Evolutionary conservation across 768 basidiomycete genomes (phyloP).

Genomic region (Sarcomyxa edulis): DNA sequence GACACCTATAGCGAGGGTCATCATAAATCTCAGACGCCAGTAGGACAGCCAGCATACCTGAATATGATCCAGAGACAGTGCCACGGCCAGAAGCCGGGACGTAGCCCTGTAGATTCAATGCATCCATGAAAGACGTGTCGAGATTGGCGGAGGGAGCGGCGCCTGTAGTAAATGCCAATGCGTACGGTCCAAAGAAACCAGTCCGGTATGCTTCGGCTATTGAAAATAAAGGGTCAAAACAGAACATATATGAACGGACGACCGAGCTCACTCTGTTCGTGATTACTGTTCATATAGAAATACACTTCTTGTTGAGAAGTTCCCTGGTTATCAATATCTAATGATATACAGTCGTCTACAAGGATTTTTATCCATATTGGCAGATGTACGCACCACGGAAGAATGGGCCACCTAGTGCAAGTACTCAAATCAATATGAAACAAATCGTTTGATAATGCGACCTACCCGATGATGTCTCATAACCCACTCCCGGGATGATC

Average conservation of each 20-base stretch:
- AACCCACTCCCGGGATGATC: constrained; percentile 38
- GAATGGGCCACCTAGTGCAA: constrained; percentile 47
- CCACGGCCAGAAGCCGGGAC: constrained; percentile 39
- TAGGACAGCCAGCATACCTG: no score
- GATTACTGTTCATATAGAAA: constrained; percentile 43
- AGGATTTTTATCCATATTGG: background rate
- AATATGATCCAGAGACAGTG: constrained; percentile 36
- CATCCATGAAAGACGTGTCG: constrained; percentile 39
- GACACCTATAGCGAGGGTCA: no score
- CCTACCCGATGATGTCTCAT: constrained; percentile 42
- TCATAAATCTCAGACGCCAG: no score
- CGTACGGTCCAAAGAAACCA: constrained; percentile 47
- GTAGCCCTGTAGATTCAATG: constrained; percentile 37
- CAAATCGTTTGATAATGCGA: no score
- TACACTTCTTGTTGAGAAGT: constrained; percentile 42
- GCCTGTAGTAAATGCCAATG: constrained; percentile 37
- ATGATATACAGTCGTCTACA: background rate
- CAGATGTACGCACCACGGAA: constrained; percentile 29
- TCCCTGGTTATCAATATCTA: constrained; percentile 45
- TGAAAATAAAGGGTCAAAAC: background rate
- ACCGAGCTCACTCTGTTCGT: constrained; percentile 27
- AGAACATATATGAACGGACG: background rate
- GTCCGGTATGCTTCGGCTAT: constrained; percentile 33
- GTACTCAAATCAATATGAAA: no score
- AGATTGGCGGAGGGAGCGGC: constrained; percentile 33